phyloP scores from a whole-genome alignment of 2,329 filamentous ascomycete species.

The Cercospora canescens region DNA sequence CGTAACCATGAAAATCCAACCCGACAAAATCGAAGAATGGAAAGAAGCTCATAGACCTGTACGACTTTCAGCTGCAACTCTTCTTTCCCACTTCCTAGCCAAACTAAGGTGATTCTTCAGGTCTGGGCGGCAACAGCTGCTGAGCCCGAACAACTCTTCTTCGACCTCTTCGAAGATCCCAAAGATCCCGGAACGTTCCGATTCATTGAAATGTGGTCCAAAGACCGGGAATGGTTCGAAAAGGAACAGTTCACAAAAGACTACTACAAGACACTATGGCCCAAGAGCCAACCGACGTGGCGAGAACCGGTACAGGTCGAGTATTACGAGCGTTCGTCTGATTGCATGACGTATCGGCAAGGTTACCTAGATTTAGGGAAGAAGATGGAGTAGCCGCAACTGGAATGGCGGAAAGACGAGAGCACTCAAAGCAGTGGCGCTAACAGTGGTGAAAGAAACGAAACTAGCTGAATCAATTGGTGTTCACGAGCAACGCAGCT shows the following conservation, averaged over 20 bases:
- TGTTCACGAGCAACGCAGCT: too few relatives aligned
- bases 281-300: slow-evolving; percentile 22
- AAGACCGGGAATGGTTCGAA: slow-evolving; percentile 22
- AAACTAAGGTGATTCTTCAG: not conserved
- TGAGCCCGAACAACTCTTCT: slow-evolving; percentile 24
- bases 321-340: slow-evolving; percentile 22
- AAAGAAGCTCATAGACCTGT: slow-evolving; percentile 28
- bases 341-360: slow-evolving; percentile 16
- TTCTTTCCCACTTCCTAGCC: not conserved
- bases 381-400: not conserved
- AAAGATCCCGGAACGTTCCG: slow-evolving; percentile 16
- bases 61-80: not conserved
- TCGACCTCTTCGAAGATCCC: slow-evolving; percentile 25
- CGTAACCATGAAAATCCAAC: slow-evolving; percentile 26
- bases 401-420: not conserved
- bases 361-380: slow-evolving; percentile 19
- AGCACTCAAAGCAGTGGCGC: not conserved
- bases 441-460: too few relatives aligned
- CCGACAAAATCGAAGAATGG: slow-evolving; percentile 22
- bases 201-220: slow-evolving; percentile 26
- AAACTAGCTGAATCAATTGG: too few relatives aligned
- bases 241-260: slow-evolving; percentile 26
- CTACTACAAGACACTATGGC: slow-evolving; percentile 23
- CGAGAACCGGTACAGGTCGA: slow-evolving; percentile 19
- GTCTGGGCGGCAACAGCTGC: slow-evolving; percentile 18